Evolutionary conservation across 2,329 filamentous ascomycete genomes (phyloP), one percentile per base, ranked within the genome.

Genomic region (Nemania sp.): DNA sequence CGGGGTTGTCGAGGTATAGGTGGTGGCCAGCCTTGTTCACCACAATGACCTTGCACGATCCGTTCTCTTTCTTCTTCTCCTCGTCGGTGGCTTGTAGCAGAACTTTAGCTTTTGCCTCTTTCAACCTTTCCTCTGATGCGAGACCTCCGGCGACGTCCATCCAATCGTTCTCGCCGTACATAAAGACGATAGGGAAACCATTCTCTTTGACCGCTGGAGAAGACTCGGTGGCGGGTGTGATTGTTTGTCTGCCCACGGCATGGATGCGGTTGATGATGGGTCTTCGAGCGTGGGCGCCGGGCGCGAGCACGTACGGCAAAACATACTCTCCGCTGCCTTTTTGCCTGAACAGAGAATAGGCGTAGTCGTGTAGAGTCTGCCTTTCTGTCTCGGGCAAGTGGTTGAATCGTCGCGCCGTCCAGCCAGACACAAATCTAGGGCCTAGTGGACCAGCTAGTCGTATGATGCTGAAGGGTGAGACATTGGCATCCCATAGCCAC

Each of bases 121-220:
- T 86, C 11, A 97, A 80, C 70, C 88, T 91, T 72, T 92, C 83
- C 66, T 89, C 83, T 0, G 92, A 86, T 0, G 89, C 91, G 41
- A 86, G 83, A 0, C 94, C 94, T 23, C 92, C 94, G 0, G 85
- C 84, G 7, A 94, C 86, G 62, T 99, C 94, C 94, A 99, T 99
- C 94, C 94, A 99, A 76, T 99, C 94, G 67, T 94, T 86, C 65
- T 97, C 92, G 59, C 94, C 94, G 68, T 99, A 99, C 89, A 97
- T 92, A 69, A 99, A 83, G 7, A 97, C 82, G 26, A 97, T 78
- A 0, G 94, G 93, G 44, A 91, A 78, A 1, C 92, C 91, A 0
- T 80, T 88, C 64, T 84, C 81, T 22, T 69, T 68, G 14, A 70
- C 65, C 3, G 65, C 69, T 0, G 72, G 68, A 17, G 62, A 23